Evolutionary conservation across 2,329 filamentous ascomycete genomes (phyloP).

Genomic region (Phialocephala sp.): DNA sequence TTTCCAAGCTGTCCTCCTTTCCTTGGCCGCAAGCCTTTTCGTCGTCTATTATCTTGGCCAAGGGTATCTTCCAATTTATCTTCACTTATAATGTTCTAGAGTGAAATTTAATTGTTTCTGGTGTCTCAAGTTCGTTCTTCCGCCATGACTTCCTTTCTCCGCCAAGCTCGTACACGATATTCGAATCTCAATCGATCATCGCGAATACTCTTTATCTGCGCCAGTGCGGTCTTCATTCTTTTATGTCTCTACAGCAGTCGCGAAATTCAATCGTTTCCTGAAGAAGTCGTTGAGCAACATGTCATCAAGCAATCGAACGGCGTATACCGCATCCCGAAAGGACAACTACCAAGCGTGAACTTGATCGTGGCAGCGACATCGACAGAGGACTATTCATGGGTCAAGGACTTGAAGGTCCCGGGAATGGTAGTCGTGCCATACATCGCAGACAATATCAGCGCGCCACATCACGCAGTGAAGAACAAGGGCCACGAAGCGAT

Average conservation of each 20-base stretch:
- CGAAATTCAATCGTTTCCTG: constrained; percentile 8
- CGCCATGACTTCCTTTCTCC: constrained; percentile 6
- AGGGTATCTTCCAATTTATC: background rate
- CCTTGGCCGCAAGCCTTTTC: background rate
- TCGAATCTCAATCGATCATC: constrained; percentile 25
- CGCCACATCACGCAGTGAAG: constrained; percentile 54
- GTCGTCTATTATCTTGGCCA: background rate
- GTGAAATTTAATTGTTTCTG: background rate
- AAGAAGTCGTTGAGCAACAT: constrained; percentile 29
- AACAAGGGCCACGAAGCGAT: constrained; percentile 47
- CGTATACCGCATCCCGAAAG: constrained; percentile 27
- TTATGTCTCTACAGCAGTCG: constrained; percentile 20
- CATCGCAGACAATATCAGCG: constrained; percentile 35
- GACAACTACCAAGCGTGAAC: constrained; percentile 27
- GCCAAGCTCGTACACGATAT: constrained; percentile 7
- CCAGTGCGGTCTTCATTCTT: constrained; percentile 18
- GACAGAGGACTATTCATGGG: constrained; percentile 30
- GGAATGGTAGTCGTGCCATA: constrained; percentile 41
- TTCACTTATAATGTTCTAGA: constrained; percentile 4
- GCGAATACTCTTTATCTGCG: constrained; percentile 21
- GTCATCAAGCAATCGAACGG: constrained; percentile 24
- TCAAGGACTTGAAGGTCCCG: constrained; percentile 28
- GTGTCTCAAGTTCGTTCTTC: background rate
- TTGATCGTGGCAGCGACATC: constrained; percentile 31
- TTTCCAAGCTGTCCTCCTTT: background rate